Base-by-base conservation (phyloP, 805 yeast genomes). In the Zygotorulaspora chibaensis region DNA sequence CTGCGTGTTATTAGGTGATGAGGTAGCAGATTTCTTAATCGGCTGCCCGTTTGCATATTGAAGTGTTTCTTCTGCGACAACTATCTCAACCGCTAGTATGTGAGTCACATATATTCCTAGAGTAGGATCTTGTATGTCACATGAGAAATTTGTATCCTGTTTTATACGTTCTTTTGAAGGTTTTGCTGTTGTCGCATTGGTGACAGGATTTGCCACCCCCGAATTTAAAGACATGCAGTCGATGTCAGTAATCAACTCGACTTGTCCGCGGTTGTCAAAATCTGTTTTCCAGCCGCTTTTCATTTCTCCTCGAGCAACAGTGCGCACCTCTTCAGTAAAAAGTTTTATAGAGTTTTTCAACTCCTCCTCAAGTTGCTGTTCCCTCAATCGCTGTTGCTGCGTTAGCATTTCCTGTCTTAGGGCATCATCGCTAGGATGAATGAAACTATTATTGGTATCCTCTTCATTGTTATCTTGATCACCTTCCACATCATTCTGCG, bases 271-370 rank as follows among this genome's bases (percentile, higher is more conserved):
- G 35, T 80, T 84, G 5, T 81, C 67, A 61, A 84, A 90, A 65
- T 93, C 99, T 1, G 93, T 80, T 63, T 93, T 93, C 99, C 99
- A 93, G 3, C 99, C 99, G 26, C 77, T 73, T 60, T 85, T 87
- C 59, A 88, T 66, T 50, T 87, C 96, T 9, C 96, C 96, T 44
- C 81, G 76, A 10, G 83, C 77, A 8, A 93, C 70, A 3, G 86
- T 78, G 26, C 90, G 74, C 7, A 77, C 75, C 58, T 90, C 96
- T 62, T 89, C 95, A 10, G 81, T 64, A 55, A 76, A 84, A 11
- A 85, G 49, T 3, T 70, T 67, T n/a, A 66, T 61, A 13, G 67
- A 72, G 30, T 63, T 61, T 48, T 59, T 56, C 16, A 57, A 44
- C 38, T 61, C 66, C 36, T 61, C 63, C 42, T 55, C 61, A n/a